Conservation (phyloP, 768 basidiomycete species). For the Sporobolomyces phaffii region DNA sequence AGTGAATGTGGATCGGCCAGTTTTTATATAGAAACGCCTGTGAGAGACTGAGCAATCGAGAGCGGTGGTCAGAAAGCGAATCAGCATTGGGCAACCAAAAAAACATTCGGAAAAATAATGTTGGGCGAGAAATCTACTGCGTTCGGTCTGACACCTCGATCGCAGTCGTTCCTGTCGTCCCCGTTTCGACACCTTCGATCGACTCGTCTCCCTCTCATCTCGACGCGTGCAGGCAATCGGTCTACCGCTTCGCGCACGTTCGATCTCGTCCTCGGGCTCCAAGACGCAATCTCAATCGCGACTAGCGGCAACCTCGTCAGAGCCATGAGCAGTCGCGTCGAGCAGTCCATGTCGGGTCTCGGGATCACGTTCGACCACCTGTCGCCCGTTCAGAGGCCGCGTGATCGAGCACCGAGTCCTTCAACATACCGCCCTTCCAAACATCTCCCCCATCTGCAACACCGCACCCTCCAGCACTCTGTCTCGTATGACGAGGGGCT, state of each 20-base stretch:
- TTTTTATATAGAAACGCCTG: too few species aligned
- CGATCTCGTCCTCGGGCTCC: too few species aligned
- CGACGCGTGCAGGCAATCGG: too few species aligned
- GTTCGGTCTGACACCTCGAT: too few species aligned
- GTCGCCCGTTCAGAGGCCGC: background rate
- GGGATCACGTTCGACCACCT: conserved; percentile 32
- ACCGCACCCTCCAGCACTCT: conserved; percentile 14
- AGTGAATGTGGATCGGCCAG: too few species aligned
- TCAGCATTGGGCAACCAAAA: too few species aligned
- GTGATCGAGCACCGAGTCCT: background rate
- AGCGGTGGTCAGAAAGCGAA: background rate
- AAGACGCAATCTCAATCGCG: too few species aligned
- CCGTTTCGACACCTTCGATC: too few species aligned
- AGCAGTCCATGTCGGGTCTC: conserved; percentile 19
- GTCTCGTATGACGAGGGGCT: conserved; percentile 32
- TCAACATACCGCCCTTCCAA: background rate
- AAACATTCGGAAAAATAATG: background rate
- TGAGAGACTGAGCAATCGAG: background rate
- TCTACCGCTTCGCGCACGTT: too few species aligned
- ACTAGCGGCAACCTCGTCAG: too few species aligned
- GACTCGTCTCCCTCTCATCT: too few species aligned
- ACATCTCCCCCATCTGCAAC: background rate
- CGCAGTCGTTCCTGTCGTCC: too few species aligned
- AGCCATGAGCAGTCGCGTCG: background rate
- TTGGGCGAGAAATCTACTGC: background rate